Evolutionary conservation across 768 basidiomycete genomes (phyloP).

Genomic region (Suillus decipiens): DNA sequence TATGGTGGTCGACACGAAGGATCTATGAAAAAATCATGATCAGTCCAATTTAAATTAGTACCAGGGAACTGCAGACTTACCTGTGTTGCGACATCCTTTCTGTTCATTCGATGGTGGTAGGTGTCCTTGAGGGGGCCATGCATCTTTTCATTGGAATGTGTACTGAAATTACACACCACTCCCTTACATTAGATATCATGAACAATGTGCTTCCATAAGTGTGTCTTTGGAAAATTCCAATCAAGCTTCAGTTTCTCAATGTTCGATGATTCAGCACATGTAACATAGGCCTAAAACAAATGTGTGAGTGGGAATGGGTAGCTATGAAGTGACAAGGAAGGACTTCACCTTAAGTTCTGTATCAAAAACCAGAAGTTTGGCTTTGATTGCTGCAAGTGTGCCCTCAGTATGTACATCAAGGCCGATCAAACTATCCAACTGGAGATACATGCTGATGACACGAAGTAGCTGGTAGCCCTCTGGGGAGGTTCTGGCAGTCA

Average conservation of each 20-base stretch:
- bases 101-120: conserved; percentile 34
- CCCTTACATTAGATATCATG: conserved; percentile 36
- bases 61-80: conserved; percentile 16
- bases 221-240: conserved; percentile 40
- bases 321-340: conserved; percentile 7
- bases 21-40: conserved; percentile 9
- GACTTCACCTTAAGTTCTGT: conserved; percentile 22
- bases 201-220: conserved; percentile 35
- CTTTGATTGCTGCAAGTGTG: conserved; percentile 24
- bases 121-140: conserved; percentile 31
- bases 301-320: not conserved
- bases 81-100: conserved; percentile 34
- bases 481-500: conserved; percentile 1
- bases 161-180: conserved; percentile 32
- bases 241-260: conserved; percentile 22
- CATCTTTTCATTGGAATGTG: conserved; percentile 33
- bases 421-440: conserved; percentile 31
- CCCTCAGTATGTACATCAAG: conserved; percentile 35
- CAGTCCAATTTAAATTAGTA: not conserved
- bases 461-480: conserved; percentile 29
- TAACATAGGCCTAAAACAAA: conserved; percentile 5
- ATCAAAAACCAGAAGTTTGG: conserved; percentile 23
- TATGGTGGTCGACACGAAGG: conserved; percentile 18
- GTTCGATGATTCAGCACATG: not conserved
- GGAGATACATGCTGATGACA: conserved; percentile 32